These are phyloP conservation scores for Tuber microsphaerosporum DNA, from an alignment of 495 filamentous ascomycete species.

Conservation along the genomic window DNA sequence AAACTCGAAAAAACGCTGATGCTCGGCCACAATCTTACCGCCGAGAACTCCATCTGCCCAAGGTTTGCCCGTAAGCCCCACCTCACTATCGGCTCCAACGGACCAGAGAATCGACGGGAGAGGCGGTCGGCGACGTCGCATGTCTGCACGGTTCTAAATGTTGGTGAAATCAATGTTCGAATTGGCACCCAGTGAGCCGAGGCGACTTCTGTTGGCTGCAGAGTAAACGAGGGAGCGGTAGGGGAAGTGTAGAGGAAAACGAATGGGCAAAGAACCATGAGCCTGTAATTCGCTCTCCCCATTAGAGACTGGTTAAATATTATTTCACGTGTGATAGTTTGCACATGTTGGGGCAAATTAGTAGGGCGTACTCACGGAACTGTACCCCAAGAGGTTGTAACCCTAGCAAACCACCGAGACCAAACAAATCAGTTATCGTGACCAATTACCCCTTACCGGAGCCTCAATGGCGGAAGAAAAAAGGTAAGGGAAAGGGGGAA, in stretches of 20 bases:
- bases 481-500: too few species aligned
- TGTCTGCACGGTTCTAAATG: conserved; percentile 55
- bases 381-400: conserved; percentile 66
- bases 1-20: conserved; percentile 29
- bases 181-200: conserved; percentile 73
- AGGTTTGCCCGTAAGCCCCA: conserved; percentile 52
- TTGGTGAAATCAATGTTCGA: conserved; percentile 56
- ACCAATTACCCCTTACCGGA: conserved; percentile 15
- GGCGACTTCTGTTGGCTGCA: conserved; percentile 67
- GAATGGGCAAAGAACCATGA: conserved; percentile 75
- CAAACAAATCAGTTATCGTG: conserved; percentile 23
- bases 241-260: conserved; percentile 59
- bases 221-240: conserved; percentile 52
- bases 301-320: not conserved
- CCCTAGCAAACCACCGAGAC: conserved; percentile 34
- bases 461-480: conserved; percentile 6
- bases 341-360: not conserved
- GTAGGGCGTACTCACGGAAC: conserved; percentile 51
- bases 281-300: conserved; percentile 42
- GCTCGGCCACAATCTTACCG: conserved; percentile 50
- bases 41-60: conserved; percentile 66
- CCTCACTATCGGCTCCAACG: conserved; percentile 46
- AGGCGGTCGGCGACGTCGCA: conserved; percentile 63
- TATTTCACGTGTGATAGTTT: not conserved
- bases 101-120: conserved; percentile 45